phyloP scores from a whole-genome alignment of 2,329 filamentous ascomycete species.

The Colletotrichum somersetense region DNA sequence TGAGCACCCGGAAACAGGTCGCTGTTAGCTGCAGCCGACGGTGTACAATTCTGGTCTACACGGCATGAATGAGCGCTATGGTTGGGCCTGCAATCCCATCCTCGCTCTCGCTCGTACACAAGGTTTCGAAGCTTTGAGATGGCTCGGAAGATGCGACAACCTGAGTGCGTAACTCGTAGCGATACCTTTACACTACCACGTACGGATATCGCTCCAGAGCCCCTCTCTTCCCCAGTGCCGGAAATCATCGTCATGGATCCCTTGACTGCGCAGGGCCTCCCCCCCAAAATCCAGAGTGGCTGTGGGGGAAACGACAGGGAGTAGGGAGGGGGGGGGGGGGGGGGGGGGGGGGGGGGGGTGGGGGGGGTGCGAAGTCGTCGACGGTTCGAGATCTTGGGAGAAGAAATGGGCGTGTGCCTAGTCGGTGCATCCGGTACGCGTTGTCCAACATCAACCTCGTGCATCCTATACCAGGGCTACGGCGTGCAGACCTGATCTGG shows the following conservation, averaged over 20 bases:
- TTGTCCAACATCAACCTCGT: not conserved
- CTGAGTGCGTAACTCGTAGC: constrained; percentile 5
- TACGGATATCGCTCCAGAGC: not conserved
- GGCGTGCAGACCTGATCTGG: constrained; percentile 9
- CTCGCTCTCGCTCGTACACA: constrained; percentile 8
- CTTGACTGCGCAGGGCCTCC: too few relatives aligned
- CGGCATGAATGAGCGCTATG: constrained; percentile 7
- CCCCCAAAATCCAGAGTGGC: not conserved
- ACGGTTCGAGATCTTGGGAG: not conserved
- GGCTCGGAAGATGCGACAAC: constrained; percentile 24
- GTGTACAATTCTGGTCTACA: constrained; percentile 9
- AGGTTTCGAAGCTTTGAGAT: constrained; percentile 9
- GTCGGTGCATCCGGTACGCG: not conserved
- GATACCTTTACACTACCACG: not conserved
- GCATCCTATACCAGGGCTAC: not conserved
- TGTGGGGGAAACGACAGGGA: not conserved
- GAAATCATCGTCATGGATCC: not conserved
- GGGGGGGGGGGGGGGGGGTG: not conserved
- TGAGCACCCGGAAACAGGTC: not conserved
- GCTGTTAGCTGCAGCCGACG: constrained; percentile 17
- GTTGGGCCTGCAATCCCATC: constrained; percentile 19
- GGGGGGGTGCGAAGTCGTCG: not conserved
- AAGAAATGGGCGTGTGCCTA: constrained; percentile 21
- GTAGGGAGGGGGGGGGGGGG: not conserved
- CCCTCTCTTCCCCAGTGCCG: not conserved